Percentiles rank a stretch among this genome's conserved stretches.
Evolutionary conservation across 23 red algal genomes (phyloP).

Genomic region (Gracilaria caudata): DNA sequence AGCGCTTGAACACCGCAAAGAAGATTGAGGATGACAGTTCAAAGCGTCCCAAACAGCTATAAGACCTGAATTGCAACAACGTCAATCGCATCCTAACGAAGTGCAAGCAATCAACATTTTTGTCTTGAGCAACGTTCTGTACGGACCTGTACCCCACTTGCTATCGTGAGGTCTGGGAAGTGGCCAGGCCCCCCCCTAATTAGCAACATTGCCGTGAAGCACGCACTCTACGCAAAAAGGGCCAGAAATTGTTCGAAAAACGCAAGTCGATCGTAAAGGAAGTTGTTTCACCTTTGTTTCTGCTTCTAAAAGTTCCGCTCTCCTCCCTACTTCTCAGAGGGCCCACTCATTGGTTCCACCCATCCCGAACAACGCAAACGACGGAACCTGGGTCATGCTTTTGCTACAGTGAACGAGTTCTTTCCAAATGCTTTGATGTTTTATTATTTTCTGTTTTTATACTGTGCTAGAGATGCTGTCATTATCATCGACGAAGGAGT

Average conservation of each 20-base stretch:
- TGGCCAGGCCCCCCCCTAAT: not conserved
- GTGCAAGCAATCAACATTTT: not conserved
- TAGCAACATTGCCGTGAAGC: not conserved
- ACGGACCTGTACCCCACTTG: not conserved
- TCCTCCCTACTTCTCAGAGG: not conserved
- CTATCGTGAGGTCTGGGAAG: not conserved
- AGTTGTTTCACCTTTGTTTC: not conserved
- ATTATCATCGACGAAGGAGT: slow-evolving; percentile 6
- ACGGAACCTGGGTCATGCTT: not conserved
- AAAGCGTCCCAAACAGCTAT: not conserved
- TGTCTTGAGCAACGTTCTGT: not conserved
- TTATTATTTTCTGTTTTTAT: slow-evolving; percentile 8
- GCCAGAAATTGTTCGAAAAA: not conserved
- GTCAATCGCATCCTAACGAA: not conserved
- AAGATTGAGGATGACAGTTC: not conserved
- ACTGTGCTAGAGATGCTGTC: slow-evolving; percentile 37
- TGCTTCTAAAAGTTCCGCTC: not conserved
- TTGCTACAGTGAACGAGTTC: not conserved
- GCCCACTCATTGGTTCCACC: not conserved
- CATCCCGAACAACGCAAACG: not conserved
- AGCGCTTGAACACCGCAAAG: slow-evolving; percentile 12
- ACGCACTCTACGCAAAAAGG: not conserved
- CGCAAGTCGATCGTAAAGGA: slow-evolving; percentile 3
- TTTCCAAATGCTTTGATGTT: not conserved
- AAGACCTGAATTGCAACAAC: not conserved